Evolutionary conservation across 2,329 filamentous ascomycete species (phyloP).

Genomic region (Paecilomyces sp.): DNA sequence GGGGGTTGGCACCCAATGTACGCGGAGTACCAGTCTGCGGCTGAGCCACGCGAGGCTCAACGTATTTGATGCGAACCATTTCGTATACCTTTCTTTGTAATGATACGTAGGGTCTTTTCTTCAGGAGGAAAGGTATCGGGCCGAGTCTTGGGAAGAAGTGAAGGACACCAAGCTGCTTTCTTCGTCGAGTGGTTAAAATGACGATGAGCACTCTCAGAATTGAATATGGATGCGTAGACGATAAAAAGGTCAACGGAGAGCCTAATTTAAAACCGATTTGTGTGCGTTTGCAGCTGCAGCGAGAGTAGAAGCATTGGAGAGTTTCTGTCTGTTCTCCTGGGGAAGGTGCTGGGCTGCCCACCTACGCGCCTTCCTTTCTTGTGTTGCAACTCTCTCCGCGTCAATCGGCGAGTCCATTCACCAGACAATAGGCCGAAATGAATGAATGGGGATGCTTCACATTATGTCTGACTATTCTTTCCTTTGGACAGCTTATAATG

Average conservation of each 20-base stretch:
- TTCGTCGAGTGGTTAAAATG: neutral
- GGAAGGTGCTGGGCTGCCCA: neutral
- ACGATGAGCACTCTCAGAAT: neutral
- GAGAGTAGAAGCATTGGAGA: neutral
- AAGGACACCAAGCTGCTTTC: neutral
- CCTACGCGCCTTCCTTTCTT: neutral
- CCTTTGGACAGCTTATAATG: neutral
- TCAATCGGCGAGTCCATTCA: neutral
- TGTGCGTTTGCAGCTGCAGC: neutral
- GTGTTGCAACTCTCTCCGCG: neutral
- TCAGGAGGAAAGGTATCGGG: neutral
- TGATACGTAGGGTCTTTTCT: neutral
- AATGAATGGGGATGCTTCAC: neutral
- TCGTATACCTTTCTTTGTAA: neutral
- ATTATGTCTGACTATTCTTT: neutral
- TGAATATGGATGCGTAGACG: neutral
- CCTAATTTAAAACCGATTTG: neutral
- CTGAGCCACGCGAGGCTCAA: constrained; percentile 9
- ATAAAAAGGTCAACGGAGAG: neutral
- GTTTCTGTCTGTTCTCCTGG: neutral
- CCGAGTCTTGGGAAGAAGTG: neutral
- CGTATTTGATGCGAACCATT: constrained; percentile 20
- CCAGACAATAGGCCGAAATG: too few relatives aligned
- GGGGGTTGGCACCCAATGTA: constrained; percentile 3
- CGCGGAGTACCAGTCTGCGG: constrained; percentile 9